Base-by-base conservation (phyloP, 140 eudicot species). In the Stevia rebaudiana region DNA sequence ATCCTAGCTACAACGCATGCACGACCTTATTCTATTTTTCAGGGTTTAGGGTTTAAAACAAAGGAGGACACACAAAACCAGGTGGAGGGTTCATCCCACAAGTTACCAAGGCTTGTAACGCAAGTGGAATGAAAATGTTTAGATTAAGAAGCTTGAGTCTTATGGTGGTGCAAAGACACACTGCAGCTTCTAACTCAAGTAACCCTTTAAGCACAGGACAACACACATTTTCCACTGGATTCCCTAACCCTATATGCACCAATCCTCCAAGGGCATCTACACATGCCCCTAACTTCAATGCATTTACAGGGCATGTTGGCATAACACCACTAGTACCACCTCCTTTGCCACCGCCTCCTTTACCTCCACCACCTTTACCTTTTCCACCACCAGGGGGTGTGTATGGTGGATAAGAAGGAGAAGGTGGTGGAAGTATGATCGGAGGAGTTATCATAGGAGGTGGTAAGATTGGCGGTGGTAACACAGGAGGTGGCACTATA, bases 21-120 rank as follows among this genome's bases (percentile, higher is more conserved):
- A 60, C 18, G 3, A 52, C 58, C 52, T 74, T 74, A 65, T 73
- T 56, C 22, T 24, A 9, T 53, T 41, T 24, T 62, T 62, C 16
- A 4, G 12, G 0, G 1, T 48, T 70, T 46, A 3, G 11, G 43
- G 15, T 52, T 72, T 9, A 35, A 11, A 35, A 2, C 51, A 76
- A 83, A 44, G 96, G 94, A 36, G 98, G 98, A 49, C 98, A 91
- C 19, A 79, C 73, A 72, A 91, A 91, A 63, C 98, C 98, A 72
- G 89, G 85, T 36, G 98, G 98, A 65, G 94, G 89, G 0, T 70
- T 80, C 41, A 69, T n/a, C 19, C 96, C 98, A 77, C 98, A 91
- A 37, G 89, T 87, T 15, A 76, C 77, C 35, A 91, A 74, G 31
- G 86, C 81, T 66, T 72, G 81, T 47, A 91, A 95, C 12, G 91